phyloP scores from a whole-genome alignment of 441 rosid species.

The Euphorbia schlechtendalii region DNA sequence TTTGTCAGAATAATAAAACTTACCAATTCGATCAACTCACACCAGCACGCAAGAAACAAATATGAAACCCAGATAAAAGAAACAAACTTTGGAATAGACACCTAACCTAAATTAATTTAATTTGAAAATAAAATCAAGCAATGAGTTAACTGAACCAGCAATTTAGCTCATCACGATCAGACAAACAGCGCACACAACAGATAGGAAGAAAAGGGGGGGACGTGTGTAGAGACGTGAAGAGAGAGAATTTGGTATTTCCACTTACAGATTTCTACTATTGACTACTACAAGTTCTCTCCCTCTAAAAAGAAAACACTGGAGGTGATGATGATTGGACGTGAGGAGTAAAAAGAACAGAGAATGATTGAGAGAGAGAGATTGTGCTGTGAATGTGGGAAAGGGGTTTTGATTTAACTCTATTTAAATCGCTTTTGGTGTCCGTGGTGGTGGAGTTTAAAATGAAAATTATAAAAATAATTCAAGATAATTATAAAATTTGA shows the following conservation, averaged over 20 bases:
- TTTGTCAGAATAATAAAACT: not conserved
- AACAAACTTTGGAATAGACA: not conserved
- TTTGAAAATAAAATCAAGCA: not conserved
- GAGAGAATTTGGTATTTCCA: not conserved
- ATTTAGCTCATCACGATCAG: constrained; percentile 16
- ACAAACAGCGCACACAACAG: constrained; percentile 1
- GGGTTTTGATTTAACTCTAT: constrained; percentile 32
- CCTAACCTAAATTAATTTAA: constrained; percentile 7
- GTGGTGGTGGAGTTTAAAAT: constrained; percentile 10
- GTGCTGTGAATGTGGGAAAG: constrained; percentile 18
- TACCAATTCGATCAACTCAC: constrained; percentile 6
- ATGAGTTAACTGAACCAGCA: constrained; percentile 5
- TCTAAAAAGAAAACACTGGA: constrained; percentile 1
- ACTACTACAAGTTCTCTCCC: constrained; percentile 26
- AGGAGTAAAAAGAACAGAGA: constrained; percentile 26
- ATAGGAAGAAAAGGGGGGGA: not conserved
- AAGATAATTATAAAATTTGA: not conserved
- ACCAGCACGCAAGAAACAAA: not conserved
- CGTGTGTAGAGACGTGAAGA: constrained; percentile 9
- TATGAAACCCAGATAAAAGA: not conserved
- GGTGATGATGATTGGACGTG: constrained; percentile 30
- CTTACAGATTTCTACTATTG: constrained; percentile 13
- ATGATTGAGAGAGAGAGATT: constrained; percentile 32
- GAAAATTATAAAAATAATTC: not conserved
- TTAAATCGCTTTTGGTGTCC: constrained; percentile 56